Conservation (phyloP, 129 eudicot genomes). For the Chrysanthemum lavandulifolium region DNA sequence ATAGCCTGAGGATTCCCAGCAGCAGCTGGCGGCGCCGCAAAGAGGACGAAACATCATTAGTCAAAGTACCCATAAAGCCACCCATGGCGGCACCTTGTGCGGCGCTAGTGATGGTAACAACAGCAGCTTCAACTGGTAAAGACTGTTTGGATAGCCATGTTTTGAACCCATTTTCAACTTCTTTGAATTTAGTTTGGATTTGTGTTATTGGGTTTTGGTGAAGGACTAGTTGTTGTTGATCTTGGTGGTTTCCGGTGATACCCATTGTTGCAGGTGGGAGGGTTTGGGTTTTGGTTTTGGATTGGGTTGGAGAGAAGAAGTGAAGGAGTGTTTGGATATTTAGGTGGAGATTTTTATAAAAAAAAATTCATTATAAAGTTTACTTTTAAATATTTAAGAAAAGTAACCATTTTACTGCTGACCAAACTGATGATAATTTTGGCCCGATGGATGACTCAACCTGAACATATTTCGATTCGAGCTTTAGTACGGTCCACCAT, state of each 20-base stretch:
- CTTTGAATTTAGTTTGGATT: constrained; percentile 61
- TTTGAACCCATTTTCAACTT: constrained; percentile 57
- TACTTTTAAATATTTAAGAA: no score
- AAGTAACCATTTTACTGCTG: no score
- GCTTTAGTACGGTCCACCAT: no score
- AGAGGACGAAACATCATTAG: constrained; percentile 42
- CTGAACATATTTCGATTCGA: no score
- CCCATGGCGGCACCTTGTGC: constrained; percentile 83
- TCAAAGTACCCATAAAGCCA: constrained; percentile 73
- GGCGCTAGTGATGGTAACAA: constrained; percentile 66
- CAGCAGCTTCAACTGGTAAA: constrained; percentile 70
- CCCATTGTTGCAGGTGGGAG: constrained; percentile 28
- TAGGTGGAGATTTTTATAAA: no score
- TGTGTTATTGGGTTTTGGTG: constrained; percentile 47
- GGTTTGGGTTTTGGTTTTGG: constrained; percentile 9
- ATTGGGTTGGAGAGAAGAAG: constrained; percentile 6
- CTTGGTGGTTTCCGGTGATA: constrained; percentile 24
- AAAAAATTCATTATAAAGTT: no score
- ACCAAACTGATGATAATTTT: no score
- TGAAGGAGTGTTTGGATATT: no score
- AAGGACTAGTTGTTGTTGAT: constrained; percentile 17
- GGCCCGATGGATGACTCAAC: no score
- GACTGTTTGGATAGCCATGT: constrained; percentile 67
- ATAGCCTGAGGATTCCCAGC: constrained; percentile 49
- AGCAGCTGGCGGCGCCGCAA: constrained; percentile 48